Conservation (phyloP, 176 grass and related monocot genomes). For the Avena atlantica region DNA sequence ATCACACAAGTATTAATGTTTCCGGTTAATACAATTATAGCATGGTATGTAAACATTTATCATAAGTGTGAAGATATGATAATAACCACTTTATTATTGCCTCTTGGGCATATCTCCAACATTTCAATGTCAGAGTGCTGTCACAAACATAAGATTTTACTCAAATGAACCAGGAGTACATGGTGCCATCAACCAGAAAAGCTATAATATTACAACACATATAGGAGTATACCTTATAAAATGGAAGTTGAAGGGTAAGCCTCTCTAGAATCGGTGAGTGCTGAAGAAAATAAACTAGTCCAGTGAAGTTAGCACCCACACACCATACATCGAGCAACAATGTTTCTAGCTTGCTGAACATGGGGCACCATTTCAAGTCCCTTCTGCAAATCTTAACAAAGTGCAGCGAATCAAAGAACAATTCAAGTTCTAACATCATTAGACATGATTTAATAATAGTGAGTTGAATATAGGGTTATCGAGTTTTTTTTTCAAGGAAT, state of each 20-base stretch:
- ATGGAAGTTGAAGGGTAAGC: not conserved
- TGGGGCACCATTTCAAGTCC: constrained; percentile 10
- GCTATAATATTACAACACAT: not conserved
- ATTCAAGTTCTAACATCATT: not conserved
- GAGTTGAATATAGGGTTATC: not conserved
- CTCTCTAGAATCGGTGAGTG: not conserved
- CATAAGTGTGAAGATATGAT: too few relatives aligned
- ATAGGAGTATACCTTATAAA: not conserved
- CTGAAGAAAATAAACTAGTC: not conserved
- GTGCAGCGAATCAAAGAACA: not conserved
- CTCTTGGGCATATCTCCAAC: too few relatives aligned
- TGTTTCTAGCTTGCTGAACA: not conserved
- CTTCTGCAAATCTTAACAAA: not conserved
- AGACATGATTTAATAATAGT: not conserved
- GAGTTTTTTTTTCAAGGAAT: not conserved
- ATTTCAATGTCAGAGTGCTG: not conserved
- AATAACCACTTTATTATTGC: too few relatives aligned
- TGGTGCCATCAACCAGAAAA: not conserved
- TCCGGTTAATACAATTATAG: too few relatives aligned
- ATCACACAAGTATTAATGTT: too few relatives aligned
- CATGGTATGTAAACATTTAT: too few relatives aligned
- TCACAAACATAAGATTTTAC: not conserved
- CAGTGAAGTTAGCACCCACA: not conserved
- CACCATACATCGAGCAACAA: not conserved
- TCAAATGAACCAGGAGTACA: not conserved